A percentile compares a stretch with the other conserved stretches of the same genome.
Evolutionary conservation across 352 stramenopile genomes (phyloP).

Genomic region (Pythium phragmitis): DNA sequence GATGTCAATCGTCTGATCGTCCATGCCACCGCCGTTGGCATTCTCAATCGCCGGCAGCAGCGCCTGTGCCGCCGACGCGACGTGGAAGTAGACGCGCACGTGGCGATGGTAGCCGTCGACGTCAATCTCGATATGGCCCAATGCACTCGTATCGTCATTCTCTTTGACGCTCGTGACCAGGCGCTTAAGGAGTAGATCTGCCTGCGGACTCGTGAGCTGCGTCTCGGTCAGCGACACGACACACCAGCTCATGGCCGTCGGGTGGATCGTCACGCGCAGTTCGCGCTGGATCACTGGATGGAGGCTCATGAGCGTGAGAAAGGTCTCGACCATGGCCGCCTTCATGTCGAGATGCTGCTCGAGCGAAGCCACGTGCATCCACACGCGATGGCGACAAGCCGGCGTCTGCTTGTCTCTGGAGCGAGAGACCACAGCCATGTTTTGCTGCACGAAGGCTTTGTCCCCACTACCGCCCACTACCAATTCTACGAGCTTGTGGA

Average conservation of each 20-base stretch:
- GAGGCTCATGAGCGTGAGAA: constrained; percentile 50
- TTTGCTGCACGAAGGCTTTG: constrained; percentile 3
- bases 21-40: background rate
- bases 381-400: constrained; percentile 18
- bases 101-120: constrained; percentile 68
- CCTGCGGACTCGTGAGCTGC: constrained; percentile 38
- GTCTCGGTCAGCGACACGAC: constrained; percentile 54
- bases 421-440: constrained; percentile 3
- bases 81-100: constrained; percentile 51
- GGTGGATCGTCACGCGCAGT: constrained; percentile 36
- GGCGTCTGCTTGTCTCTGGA: background rate
- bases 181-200: constrained; percentile 36
- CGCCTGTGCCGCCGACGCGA: constrained; percentile 42
- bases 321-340: constrained; percentile 68
- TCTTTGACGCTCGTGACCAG: constrained; percentile 27
- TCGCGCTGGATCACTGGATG: constrained; percentile 7
- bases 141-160: background rate
- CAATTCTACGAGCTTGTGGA: constrained; percentile 42
- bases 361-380: constrained; percentile 55
- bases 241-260: constrained; percentile 54
- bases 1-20: constrained; percentile 25
- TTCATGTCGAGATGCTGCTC: constrained; percentile 75
- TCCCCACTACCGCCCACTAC: constrained; percentile 27
- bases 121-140: constrained; percentile 34
- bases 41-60: constrained; percentile 4